Conservation (phyloP, 2,329 filamentous ascomycete genomes). For the Lecanicillium sp. region DNA sequence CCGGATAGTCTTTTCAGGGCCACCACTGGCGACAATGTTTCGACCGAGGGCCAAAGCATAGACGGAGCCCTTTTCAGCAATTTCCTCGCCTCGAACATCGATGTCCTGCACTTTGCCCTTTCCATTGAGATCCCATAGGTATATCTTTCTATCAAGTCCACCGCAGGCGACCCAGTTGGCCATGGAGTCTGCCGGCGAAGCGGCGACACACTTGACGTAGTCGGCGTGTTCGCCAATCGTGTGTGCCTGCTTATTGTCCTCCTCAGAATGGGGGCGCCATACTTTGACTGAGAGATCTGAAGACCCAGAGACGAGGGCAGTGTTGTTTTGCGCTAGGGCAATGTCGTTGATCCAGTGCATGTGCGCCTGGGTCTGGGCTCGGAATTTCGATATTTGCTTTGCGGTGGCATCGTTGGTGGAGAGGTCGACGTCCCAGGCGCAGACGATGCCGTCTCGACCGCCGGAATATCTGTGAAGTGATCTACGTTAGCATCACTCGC, state of each 20-base stretch:
- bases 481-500: slow-evolving; percentile 19
- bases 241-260: slow-evolving; percentile 42
- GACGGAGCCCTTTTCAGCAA: slow-evolving; percentile 83
- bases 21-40: slow-evolving; percentile 80
- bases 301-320: slow-evolving; percentile 77
- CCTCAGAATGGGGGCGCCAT: slow-evolving; percentile 67
- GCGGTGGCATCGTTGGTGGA: slow-evolving; percentile 14
- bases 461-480: slow-evolving; percentile 68
- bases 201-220: slow-evolving; percentile 91
- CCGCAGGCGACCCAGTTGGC: slow-evolving; percentile 89
- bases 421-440: slow-evolving; percentile 85
- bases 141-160: slow-evolving; percentile 85
- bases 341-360: slow-evolving; percentile 97
- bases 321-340: slow-evolving; percentile 66
- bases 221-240: slow-evolving; percentile 90
- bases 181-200: slow-evolving; percentile 51
- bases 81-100: slow-evolving; percentile 74
- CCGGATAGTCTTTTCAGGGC: slow-evolving; percentile 85
- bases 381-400: slow-evolving; percentile 43
- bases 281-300: slow-evolving; percentile 92
- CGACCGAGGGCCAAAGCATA: slow-evolving; percentile 80
- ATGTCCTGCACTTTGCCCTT: slow-evolving; percentile 81
- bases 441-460: slow-evolving; percentile 89
- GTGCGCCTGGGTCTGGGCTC: slow-evolving; percentile 62
- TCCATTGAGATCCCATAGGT: slow-evolving; percentile 87